phyloP scores from a whole-genome alignment of 805 yeast genomes.

The Ogataea pini region DNA sequence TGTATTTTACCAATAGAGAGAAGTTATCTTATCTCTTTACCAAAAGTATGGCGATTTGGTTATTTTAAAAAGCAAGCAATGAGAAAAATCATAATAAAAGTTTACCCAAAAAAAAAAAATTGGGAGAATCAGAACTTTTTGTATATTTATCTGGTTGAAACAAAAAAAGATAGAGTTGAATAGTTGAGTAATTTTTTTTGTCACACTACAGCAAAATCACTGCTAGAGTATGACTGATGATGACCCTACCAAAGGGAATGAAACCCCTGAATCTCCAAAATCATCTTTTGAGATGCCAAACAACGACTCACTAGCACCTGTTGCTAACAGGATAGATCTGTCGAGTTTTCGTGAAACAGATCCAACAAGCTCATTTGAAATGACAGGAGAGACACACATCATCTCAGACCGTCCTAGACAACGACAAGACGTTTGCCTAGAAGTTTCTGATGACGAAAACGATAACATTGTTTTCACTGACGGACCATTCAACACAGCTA shows the following conservation, averaged over 20 bases:
- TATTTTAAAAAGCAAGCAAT: neutral
- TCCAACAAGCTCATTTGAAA: conserved; percentile 1
- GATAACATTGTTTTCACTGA: neutral
- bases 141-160: no score
- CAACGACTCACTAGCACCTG: neutral
- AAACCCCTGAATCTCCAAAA: neutral
- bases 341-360: neutral
- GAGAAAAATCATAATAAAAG: neutral
- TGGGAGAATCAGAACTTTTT: no score
- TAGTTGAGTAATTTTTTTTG: no score
- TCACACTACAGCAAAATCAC: no score
- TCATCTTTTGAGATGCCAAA: neutral
- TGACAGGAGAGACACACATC: neutral
- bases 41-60: no score
- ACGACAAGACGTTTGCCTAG: neutral
- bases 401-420: conserved; percentile 5
- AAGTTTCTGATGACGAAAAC: neutral
- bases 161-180: no score
- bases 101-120: no score
- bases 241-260: neutral
- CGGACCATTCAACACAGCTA: neutral
- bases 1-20: conserved; percentile 8
- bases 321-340: neutral
- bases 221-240: no score
- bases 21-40: neutral